phyloP scores from a whole-genome alignment of 257 asterid genomes.

The Henckelia pumila region DNA sequence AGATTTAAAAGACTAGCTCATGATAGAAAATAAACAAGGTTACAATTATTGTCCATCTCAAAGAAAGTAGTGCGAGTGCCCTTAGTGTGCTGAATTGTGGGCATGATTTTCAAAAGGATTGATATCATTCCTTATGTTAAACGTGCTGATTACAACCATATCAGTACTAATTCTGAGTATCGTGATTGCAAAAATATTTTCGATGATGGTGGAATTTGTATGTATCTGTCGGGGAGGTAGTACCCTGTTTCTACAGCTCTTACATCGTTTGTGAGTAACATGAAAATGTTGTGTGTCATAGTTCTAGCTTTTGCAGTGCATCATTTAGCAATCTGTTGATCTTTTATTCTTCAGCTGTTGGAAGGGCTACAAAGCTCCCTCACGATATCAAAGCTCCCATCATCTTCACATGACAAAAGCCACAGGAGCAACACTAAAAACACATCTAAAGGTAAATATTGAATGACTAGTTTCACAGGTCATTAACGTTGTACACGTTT shows the following conservation, averaged over 20 bases:
- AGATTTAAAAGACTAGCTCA: background rate
- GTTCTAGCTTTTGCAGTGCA: conserved; percentile 7
- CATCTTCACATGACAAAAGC: conserved; percentile 65
- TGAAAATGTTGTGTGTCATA: background rate
- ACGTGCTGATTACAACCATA: background rate
- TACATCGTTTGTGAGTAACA: background rate
- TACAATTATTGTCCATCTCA: background rate
- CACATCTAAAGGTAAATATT: conserved; percentile 45
- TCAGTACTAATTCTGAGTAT: background rate
- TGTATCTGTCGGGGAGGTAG: background rate
- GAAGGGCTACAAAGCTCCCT: conserved; percentile 94
- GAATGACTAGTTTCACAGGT: background rate
- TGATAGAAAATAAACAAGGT: background rate
- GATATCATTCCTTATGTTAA: background rate
- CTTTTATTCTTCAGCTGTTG: conserved; percentile 57
- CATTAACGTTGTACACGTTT: background rate
- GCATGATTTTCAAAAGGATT: background rate
- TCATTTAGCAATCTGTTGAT: conserved; percentile 7
- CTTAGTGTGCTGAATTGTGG: background rate
- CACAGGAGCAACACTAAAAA: conserved; percentile 39
- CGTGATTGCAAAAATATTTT: background rate
- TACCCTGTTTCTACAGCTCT: background rate
- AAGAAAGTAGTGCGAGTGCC: background rate
- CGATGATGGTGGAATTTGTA: background rate
- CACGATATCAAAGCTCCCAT: conserved; percentile 56